A percentile compares a stretch with the other conserved stretches of the same genome.
Conservation (phyloP, 1,284 basidiomycete species). For the Cryptococcus sp. region DNA sequence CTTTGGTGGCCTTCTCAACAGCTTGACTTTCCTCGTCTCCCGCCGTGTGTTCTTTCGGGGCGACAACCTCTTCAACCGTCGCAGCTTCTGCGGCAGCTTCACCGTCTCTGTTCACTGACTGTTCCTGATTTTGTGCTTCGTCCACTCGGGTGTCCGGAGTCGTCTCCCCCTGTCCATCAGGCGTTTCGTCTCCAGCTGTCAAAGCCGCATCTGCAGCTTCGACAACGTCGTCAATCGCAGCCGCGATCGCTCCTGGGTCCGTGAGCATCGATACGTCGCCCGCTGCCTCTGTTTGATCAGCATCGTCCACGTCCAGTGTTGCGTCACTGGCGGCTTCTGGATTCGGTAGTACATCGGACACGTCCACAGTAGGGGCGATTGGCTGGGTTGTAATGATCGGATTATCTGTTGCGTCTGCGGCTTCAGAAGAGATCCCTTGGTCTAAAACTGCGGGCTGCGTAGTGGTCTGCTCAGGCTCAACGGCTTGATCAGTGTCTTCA, state of each 20-base stretch:
- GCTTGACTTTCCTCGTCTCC: neutral
- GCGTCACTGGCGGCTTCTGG: slow-evolving; percentile 3
- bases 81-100: slow-evolving; percentile 11
- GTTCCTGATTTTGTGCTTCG: neutral
- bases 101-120: neutral
- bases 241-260: slow-evolving; percentile 17
- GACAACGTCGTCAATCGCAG: slow-evolving; percentile 1
- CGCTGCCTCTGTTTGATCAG: slow-evolving; percentile 10
- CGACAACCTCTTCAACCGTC: neutral
- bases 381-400: no score
- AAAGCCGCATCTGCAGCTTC: slow-evolving; percentile 1
- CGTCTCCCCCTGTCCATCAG: neutral
- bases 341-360: no score
- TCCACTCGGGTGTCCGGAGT: no score
- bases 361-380: no score
- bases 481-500: no score
- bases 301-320: neutral
- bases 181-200: neutral
- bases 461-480: no score
- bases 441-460: no score
- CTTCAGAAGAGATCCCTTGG: neutral
- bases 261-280: slow-evolving; percentile 42
- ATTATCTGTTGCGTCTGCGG: neutral
- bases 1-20: neutral
- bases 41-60: neutral